Evolutionary conservation across 2,329 filamentous ascomycete species (phyloP).

Genomic region (Chaetomium olivaceum): DNA sequence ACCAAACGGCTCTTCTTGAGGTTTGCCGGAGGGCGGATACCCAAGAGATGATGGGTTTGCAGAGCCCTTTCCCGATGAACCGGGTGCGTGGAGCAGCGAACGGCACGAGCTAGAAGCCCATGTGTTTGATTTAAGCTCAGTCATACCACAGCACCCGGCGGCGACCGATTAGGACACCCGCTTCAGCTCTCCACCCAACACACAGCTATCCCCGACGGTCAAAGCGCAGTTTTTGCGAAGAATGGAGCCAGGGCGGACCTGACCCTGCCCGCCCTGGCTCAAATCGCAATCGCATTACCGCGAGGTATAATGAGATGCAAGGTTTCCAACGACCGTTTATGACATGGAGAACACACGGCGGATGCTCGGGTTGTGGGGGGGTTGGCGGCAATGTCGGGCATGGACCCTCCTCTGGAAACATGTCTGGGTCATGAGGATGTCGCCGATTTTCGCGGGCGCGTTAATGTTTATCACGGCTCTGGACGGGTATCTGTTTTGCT

Average conservation of each 20-base stretch:
- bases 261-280: not conserved
- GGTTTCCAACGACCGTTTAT: not conserved
- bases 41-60: slow-evolving; percentile 45
- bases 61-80: slow-evolving; percentile 31
- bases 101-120: slow-evolving; percentile 26
- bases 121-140: not conserved
- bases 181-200: not conserved
- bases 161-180: not conserved
- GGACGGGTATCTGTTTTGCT: slow-evolving; percentile 10
- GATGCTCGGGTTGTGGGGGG: not conserved
- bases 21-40: slow-evolving; percentile 71
- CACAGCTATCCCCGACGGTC: not conserved
- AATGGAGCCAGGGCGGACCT: not conserved
- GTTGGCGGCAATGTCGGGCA: not conserved
- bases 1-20: slow-evolving; percentile 76
- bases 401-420: not conserved
- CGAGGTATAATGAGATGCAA: not conserved
- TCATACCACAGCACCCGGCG: not conserved
- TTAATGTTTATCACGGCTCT: slow-evolving; percentile 8
- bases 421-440: slow-evolving; percentile 1
- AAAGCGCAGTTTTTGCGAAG: not conserved
- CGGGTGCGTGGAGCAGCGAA: slow-evolving; percentile 23
- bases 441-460: not conserved
- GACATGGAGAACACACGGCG: not conserved
- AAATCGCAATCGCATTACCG: too few relatives aligned